Evolutionary conservation across 2,329 filamentous ascomycete species (phyloP), one percentile per base, ranked within the genome.

Genomic region (Ceratocystis cubensis): DNA sequence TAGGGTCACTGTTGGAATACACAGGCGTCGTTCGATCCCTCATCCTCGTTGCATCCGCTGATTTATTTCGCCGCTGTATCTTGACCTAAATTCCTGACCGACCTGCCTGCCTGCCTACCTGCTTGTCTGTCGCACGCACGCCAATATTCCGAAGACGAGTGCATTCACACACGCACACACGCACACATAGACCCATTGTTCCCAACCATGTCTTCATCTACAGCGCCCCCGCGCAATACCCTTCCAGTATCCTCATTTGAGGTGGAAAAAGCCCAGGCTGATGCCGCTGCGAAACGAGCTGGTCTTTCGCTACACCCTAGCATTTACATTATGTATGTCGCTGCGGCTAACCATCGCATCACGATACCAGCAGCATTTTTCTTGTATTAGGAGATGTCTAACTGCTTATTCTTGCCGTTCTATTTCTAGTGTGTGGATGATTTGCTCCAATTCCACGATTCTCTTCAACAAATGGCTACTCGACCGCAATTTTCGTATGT

Each of bases 391-490:
- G 20, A 33, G 22, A n/a, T 50, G 37, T 13, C 37, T 41, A 13
- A 30, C 8, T 4, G 41, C 25, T 45, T 22, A 50, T 50, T 20
- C 46, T 50, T 28, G 25, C 3, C 25, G 17, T 50, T 5, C 8
- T 53, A 17, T 48, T 25, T 37, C 30, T 57, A 82, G 81, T 65
- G 82, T 84, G 73, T 96, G 91, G 90, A 95, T 96, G 71, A 81
- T 89, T 70, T 84, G 94, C 74, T 94, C 89, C 72, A 93, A 90
- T 70, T 81, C 84, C 72, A 91, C 92, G 69, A 95, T 96, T 73
- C 78, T 96, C 69, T 95, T 95, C 81, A 96, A 96, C 81, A 96
- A 96, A 79, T 92, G 88, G 84, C 84, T 96, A 63, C 82, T 96
- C 68, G 84, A 89, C 73, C 85, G 84, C 69, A 82, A 74, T 71